These are phyloP conservation scores for Aquilaria sinensis DNA, from an alignment of 345 rosid genomes.

Conservation along the genomic window DNA sequence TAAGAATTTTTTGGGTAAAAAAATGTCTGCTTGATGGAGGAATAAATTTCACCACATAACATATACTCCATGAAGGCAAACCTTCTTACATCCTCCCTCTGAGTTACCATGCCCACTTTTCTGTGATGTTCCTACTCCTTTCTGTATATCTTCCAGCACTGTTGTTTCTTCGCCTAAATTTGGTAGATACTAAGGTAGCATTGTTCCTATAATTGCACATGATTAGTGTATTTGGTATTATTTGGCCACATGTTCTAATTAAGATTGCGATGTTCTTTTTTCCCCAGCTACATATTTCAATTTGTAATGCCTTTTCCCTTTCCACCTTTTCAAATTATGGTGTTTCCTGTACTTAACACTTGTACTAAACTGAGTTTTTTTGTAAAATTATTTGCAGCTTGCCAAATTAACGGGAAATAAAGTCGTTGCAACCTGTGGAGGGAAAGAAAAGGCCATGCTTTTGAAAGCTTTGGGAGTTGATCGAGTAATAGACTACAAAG, in stretches of 20 bases:
- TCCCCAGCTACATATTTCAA: not conserved
- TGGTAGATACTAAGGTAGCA: too few relatives aligned
- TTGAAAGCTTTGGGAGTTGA: conserved; percentile 80
- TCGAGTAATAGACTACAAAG: conserved; percentile 81
- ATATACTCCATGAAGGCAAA: too few relatives aligned
- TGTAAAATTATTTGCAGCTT: conserved; percentile 45
- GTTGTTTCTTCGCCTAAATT: conserved; percentile 3
- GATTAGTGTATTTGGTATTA: not conserved
- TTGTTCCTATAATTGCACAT: too few relatives aligned
- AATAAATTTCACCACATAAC: too few relatives aligned
- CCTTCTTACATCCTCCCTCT: too few relatives aligned
- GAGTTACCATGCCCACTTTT: too few relatives aligned
- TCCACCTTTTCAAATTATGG: too few relatives aligned
- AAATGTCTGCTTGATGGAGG: too few relatives aligned
- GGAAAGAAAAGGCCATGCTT: conserved; percentile 72
- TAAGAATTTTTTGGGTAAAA: too few relatives aligned
- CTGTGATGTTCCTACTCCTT: too few relatives aligned
- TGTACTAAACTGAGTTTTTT: conserved; percentile 4
- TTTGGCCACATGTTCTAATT: not conserved
- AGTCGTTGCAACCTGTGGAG: conserved; percentile 94
- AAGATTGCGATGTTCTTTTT: not conserved
- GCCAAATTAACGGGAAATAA: conserved; percentile 85
- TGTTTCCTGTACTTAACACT: not conserved
- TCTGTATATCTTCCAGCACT: not conserved
- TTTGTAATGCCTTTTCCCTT: not conserved